phyloP scores from a whole-genome alignment of 768 basidiomycete species.

The Auriscalpium vulgare region DNA sequence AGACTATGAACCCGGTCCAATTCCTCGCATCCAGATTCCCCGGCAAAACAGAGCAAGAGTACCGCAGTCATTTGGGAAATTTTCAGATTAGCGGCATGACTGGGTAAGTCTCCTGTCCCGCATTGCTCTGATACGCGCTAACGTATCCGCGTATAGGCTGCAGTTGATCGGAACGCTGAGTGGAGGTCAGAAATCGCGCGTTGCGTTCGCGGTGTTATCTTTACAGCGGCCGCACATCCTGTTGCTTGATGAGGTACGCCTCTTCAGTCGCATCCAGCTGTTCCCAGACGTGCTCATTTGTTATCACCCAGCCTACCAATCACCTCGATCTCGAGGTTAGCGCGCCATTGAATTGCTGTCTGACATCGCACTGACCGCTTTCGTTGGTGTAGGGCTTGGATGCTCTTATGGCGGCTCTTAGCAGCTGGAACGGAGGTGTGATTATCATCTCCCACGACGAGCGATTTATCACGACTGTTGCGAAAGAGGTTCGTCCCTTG shows the following conservation, averaged over 20 bases:
- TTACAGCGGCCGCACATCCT: constrained; percentile 87
- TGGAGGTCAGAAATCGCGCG: constrained; percentile 94
- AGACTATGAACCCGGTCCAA: constrained; percentile 84
- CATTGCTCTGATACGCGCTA: neutral
- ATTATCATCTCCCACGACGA: constrained; percentile 96
- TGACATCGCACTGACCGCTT: neutral
- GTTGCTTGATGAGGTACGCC: constrained; percentile 81
- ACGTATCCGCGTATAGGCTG: constrained; percentile 34
- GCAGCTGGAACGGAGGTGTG: constrained; percentile 82
- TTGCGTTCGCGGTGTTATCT: constrained; percentile 84
- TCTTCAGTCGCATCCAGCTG: neutral
- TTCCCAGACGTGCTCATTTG: neutral
- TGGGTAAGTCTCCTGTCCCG: constrained; percentile 38
- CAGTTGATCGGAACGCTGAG: constrained; percentile 88
- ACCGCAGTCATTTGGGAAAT: constrained; percentile 88
- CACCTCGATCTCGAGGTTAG: constrained; percentile 88
- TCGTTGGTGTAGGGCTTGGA: constrained; percentile 71
- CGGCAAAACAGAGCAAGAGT: constrained; percentile 93
- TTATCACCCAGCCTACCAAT: constrained; percentile 66
- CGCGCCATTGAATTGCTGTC: neutral
- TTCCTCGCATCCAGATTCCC: constrained; percentile 91
- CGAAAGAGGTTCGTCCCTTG: constrained; percentile 54
- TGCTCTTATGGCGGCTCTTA: constrained; percentile 80
- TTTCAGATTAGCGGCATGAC: constrained; percentile 98
- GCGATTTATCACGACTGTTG: constrained; percentile 85